These are phyloP conservation scores for Calonectria pseudoturangicola DNA, from an alignment of 2,329 filamentous ascomycete genomes.

Conservation along the genomic window DNA sequence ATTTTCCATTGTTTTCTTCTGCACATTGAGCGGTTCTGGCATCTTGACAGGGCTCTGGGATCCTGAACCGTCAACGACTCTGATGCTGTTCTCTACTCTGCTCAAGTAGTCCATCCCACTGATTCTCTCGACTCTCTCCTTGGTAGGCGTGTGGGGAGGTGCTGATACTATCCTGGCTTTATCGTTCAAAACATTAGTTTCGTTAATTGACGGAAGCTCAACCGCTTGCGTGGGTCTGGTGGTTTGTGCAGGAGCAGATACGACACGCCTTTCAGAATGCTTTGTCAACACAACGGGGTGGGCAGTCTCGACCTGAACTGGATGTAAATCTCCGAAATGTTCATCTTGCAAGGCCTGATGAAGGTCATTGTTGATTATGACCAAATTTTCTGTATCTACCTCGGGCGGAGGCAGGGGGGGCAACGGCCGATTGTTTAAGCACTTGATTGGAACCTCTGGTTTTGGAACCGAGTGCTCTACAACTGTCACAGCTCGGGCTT, in stretches of 20 bases:
- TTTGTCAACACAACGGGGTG: constrained; percentile 57
- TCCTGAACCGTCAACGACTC: constrained; percentile 71
- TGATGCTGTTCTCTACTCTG: constrained; percentile 71
- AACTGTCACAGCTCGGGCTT: constrained; percentile 52
- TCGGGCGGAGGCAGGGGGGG: constrained; percentile 67
- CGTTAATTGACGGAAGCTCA: constrained; percentile 70
- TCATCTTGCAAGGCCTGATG: constrained; percentile 54
- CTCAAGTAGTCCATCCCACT: constrained; percentile 67
- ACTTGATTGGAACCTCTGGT: constrained; percentile 56
- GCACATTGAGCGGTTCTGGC: constrained; percentile 64
- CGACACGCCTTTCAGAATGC: constrained; percentile 66
- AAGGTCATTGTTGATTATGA: constrained; percentile 46
- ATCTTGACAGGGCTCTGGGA: constrained; percentile 58
- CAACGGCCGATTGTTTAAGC: constrained; percentile 70
- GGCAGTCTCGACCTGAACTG: constrained; percentile 55
- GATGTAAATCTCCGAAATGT: constrained; percentile 47
- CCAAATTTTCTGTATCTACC: constrained; percentile 44
- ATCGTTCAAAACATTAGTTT: constrained; percentile 59
- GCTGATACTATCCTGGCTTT: constrained; percentile 69
- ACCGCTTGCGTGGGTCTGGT: constrained; percentile 62
- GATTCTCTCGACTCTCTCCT: constrained; percentile 57
- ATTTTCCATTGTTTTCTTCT: constrained; percentile 63
- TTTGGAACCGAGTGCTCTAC: constrained; percentile 49
- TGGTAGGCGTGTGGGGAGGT: constrained; percentile 61
- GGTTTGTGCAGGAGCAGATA: constrained; percentile 71